phyloP scores from a whole-genome alignment of 2,329 filamentous ascomycete species.

The Claviceps fusiformis region DNA sequence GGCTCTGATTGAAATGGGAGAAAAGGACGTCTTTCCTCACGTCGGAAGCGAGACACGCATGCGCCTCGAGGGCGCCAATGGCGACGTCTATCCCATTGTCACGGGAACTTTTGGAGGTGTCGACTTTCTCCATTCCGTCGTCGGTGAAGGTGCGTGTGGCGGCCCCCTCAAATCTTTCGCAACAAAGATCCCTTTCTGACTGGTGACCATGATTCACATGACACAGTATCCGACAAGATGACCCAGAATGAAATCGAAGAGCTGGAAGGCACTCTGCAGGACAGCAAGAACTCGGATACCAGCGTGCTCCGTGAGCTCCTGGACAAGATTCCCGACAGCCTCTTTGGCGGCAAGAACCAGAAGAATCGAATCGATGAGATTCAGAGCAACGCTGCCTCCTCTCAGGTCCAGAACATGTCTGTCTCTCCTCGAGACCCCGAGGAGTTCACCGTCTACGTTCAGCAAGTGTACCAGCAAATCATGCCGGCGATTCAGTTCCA shows the following conservation, averaged over 20 bases:
- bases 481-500: conserved; percentile 88
- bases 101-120: conserved; percentile 93
- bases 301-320: conserved; percentile 68
- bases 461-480: conserved; percentile 61
- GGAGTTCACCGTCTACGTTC: conserved; percentile 66
- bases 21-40: conserved; percentile 71
- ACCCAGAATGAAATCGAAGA: conserved; percentile 84
- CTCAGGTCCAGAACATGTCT: conserved; percentile 60
- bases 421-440: conserved; percentile 72
- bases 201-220: neutral
- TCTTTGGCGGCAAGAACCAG: conserved; percentile 65
- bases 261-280: conserved; percentile 68
- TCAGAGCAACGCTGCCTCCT: conserved; percentile 58
- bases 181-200: too few relatives aligned
- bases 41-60: conserved; percentile 65
- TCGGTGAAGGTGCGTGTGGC: conserved; percentile 39
- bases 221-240: conserved; percentile 67
- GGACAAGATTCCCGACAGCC: conserved; percentile 65
- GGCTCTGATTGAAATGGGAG: conserved; percentile 74
- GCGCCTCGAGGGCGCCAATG: conserved; percentile 50
- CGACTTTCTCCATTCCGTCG: conserved; percentile 84
- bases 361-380: conserved; percentile 66
- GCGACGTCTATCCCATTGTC: conserved; percentile 63
- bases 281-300: conserved; percentile 49
- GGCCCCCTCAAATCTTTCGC: too few relatives aligned